A percentile compares a stretch with the other conserved stretches of the same genome.
Evolutionary conservation across 768 basidiomycete genomes (phyloP).

Genomic region (Cystofilobasidium ferigula): DNA sequence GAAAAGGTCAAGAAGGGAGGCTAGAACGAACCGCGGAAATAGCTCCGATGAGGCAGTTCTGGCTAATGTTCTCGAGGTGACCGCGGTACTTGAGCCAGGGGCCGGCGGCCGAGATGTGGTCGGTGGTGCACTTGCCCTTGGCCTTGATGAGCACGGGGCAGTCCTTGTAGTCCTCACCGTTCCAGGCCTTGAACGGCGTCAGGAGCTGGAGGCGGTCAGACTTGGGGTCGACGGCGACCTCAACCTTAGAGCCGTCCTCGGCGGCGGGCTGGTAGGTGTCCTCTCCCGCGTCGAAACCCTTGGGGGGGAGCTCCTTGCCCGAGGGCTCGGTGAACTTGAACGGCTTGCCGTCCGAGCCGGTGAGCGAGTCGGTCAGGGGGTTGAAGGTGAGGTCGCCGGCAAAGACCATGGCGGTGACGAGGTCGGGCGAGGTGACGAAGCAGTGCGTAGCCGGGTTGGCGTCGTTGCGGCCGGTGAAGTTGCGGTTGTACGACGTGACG

Average conservation of each 20-base stretch:
- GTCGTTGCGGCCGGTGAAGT: conserved; percentile 99
- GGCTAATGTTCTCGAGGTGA: conserved; percentile 32
- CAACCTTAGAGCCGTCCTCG: conserved; percentile 63
- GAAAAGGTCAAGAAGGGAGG: neutral
- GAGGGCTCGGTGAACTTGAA: conserved; percentile 93
- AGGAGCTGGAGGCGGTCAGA: conserved; percentile 85
- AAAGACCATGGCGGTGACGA: conserved; percentile 95
- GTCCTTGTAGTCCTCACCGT: conserved; percentile 79
- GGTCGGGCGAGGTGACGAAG: conserved; percentile 40
- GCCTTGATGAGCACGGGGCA: conserved; percentile 96
- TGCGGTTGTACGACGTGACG: conserved; percentile 99
- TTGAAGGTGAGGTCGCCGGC: conserved; percentile 92
- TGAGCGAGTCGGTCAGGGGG: conserved; percentile 81
- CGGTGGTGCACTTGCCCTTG: conserved; percentile 81
- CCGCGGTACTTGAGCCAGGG: conserved; percentile 32
- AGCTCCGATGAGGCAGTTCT: conserved; percentile 95
- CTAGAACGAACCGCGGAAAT: neutral
- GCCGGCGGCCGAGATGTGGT: conserved; percentile 32
- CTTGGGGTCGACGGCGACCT: conserved; percentile 73
- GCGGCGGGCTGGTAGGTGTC: conserved; percentile 96
- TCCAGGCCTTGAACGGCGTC: conserved; percentile 80
- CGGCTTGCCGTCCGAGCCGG: conserved; percentile 79
- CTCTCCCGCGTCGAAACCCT: conserved; percentile 91
- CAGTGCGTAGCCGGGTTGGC: conserved; percentile 95
- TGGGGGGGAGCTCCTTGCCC: conserved; percentile 85